Evolutionary conservation across 805 yeast species (phyloP).

Genomic region (Monosporozyma siamensis): DNA sequence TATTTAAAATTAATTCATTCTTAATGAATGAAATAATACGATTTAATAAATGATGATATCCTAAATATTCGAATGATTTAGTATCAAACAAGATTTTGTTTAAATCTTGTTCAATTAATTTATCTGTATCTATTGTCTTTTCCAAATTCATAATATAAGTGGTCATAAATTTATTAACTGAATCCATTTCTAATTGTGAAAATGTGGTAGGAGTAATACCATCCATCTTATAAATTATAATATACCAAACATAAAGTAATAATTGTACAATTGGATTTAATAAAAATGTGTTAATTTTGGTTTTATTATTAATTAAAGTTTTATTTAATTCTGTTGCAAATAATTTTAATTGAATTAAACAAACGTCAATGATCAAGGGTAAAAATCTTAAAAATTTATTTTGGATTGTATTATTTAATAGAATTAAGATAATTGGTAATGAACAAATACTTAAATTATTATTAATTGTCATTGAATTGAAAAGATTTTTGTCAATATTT

Average conservation of each 20-base stretch:
- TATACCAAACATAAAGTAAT: slow-evolving; percentile 17
- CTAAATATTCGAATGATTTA: slow-evolving; percentile 9
- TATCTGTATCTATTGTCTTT: slow-evolving; percentile 11
- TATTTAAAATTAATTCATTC: slow-evolving; percentile 11
- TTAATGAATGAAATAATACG: slow-evolving; percentile 9
- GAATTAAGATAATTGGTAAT: slow-evolving; percentile 10
- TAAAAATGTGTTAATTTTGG: slow-evolving; percentile 9
- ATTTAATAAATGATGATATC: slow-evolving; percentile 11
- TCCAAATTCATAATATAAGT: slow-evolving; percentile 11
- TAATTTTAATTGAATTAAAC: slow-evolving; percentile 12
- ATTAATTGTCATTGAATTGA: slow-evolving; percentile 13
- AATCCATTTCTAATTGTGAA: slow-evolving; percentile 6
- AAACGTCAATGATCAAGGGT: slow-evolving; percentile 13
- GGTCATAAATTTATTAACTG: slow-evolving; percentile 12
- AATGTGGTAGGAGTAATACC: not conserved
- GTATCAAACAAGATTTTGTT: slow-evolving; percentile 11
- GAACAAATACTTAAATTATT: slow-evolving; percentile 16
- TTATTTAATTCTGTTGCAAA: slow-evolving; percentile 8
- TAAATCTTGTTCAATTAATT: slow-evolving; percentile 10
- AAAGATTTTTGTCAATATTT: slow-evolving; percentile 3
- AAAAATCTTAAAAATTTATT: slow-evolving; percentile 6
- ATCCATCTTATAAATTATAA: slow-evolving; percentile 7
- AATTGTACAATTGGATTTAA: slow-evolving; percentile 18
- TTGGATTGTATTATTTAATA: too few relatives aligned
- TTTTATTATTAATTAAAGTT: slow-evolving; percentile 3